A percentile compares a stretch with the other conserved stretches of the same genome.
Evolutionary conservation across 208 protist species (phyloP).

Genomic region (Tritrichomonas musculus): DNA sequence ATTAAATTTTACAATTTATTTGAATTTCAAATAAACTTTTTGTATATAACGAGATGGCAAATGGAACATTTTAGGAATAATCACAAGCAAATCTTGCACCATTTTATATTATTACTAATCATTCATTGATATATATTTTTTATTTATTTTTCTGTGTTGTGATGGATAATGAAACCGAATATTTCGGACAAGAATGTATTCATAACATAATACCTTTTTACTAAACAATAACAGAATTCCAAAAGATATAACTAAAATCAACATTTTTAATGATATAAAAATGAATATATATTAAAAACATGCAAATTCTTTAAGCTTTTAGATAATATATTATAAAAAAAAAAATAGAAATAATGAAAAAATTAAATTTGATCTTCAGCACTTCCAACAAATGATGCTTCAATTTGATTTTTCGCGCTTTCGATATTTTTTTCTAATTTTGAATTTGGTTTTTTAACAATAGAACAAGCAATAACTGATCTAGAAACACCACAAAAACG

Average conservation of each 20-base stretch:
- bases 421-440: conserved; percentile 86
- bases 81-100: too few species aligned
- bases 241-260: not conserved
- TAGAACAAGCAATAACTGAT: conserved; percentile 87
- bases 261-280: not conserved
- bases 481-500: conserved; percentile 91
- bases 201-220: too few species aligned
- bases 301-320: not conserved
- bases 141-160: too few species aligned
- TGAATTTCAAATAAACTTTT: too few species aligned
- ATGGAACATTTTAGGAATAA: too few species aligned
- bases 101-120: too few species aligned
- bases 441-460: conserved; percentile 86
- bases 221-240: not conserved
- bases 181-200: too few species aligned
- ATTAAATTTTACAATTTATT: too few species aligned
- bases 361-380: not conserved
- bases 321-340: not conserved
- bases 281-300: not conserved
- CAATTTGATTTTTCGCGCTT: conserved; percentile 88
- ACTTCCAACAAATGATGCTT: conserved; percentile 54
- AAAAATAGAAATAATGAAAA: not conserved
- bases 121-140: too few species aligned
- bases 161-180: too few species aligned
- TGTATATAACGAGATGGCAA: too few species aligned